Conservation (phyloP, 2,329 filamentous ascomycete species). For the Colletotrichum australisinense region DNA sequence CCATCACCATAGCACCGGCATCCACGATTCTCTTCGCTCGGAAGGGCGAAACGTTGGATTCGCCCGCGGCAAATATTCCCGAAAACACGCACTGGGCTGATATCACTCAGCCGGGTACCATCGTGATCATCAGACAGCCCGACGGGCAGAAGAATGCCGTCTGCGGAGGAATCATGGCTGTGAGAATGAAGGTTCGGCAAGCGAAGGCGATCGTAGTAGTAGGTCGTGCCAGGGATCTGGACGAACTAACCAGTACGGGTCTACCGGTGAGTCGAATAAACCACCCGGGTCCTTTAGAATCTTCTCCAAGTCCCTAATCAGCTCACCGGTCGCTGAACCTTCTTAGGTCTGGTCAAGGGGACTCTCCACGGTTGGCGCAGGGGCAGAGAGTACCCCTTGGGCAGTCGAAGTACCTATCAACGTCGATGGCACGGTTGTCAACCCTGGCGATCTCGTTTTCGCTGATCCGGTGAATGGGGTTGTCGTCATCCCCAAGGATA, state of each 20-base stretch:
- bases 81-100: conserved; percentile 76
- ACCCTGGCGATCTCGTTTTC: conserved; percentile 75
- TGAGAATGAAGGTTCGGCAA: conserved; percentile 72
- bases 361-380: conserved; percentile 68
- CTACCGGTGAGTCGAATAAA: conserved; percentile 62
- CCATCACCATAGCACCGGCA: conserved; percentile 61
- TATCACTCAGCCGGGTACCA: conserved; percentile 66
- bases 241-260: conserved; percentile 65
- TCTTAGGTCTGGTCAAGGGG: conserved; percentile 65
- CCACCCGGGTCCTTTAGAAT: neutral
- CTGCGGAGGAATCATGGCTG: conserved; percentile 81
- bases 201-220: conserved; percentile 73
- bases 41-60: conserved; percentile 59
- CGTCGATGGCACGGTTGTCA: conserved; percentile 55
- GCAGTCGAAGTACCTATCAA: conserved; percentile 59
- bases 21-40: conserved; percentile 73
- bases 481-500: conserved; percentile 72
- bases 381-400: conserved; percentile 67
- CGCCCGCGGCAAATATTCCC: conserved; percentile 61
- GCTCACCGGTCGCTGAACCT: conserved; percentile 17
- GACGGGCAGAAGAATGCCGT: conserved; percentile 74
- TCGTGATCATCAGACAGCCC: conserved; percentile 76
- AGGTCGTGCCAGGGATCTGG: conserved; percentile 75
- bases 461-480: conserved; percentile 77
- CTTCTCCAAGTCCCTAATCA: neutral